Conservation (phyloP, 2,329 filamentous ascomycete genomes). For the Fusarium sp. region DNA sequence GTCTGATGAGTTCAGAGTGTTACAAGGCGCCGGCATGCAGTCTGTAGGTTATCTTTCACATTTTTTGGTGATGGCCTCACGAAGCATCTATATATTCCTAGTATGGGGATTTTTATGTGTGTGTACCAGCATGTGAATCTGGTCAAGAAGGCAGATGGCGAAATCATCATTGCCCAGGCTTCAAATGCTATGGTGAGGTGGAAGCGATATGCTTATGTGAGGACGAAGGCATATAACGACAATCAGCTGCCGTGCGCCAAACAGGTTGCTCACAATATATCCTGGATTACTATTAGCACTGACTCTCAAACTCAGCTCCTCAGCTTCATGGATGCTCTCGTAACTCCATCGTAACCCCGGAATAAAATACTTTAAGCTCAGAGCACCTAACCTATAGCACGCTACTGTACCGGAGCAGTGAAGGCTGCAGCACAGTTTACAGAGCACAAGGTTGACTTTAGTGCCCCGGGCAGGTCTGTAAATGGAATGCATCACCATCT, state of each 20-base stretch:
- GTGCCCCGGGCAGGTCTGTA: slow-evolving; percentile 7
- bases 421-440: slow-evolving; percentile 11
- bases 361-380: neutral
- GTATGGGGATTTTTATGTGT: neutral
- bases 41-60: neutral
- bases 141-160: neutral
- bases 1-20: neutral
- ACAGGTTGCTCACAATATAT: neutral
- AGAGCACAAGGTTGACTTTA: slow-evolving; percentile 6
- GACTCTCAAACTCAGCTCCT: neutral
- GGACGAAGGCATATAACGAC: neutral
- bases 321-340: neutral
- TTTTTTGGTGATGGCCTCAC: neutral
- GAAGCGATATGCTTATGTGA: neutral
- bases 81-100: neutral
- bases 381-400: neutral
- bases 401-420: slow-evolving; percentile 9
- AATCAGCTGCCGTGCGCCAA: neutral
- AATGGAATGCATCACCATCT: slow-evolving; percentile 30
- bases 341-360: neutral
- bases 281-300: neutral
- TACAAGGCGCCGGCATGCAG: neutral
- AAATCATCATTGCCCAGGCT: neutral
- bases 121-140: neutral
- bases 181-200: neutral